Evolutionary conservation across 192 early-diverging fungal genomes (phyloP), one percentile per base, ranked within the genome.

Genomic region (Entrophospora sp.): DNA sequence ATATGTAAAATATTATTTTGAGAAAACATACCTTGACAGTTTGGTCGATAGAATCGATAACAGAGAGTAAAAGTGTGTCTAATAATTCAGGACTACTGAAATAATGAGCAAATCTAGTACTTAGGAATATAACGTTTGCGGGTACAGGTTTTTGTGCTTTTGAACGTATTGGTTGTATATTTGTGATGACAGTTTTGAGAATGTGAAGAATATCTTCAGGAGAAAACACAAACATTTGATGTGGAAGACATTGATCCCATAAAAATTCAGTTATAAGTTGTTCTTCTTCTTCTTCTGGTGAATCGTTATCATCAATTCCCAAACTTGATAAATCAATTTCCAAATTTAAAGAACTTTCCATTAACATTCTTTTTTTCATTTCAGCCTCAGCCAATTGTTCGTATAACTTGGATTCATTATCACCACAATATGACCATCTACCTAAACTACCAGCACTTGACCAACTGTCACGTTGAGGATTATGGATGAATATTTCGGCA

Each of bases 201-300:
- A 95, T 87, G 60, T 81, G 79, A 12, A 83, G 78, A 46, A 93
- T 75, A 6, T 84, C 84, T 30, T 83, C 78, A 58, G 79, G 80
- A 53, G 87, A 86, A 72, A 95, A 93, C n/a, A 96, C 94, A 78
- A 92, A 88, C 95, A 98, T 98, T 72, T 98, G 93, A 77, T 93
- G 89, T 13, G 85, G 85, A 68, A 83, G 75, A 73, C 92, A 91
- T 14, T 71, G 77, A 46, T 87, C 82, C 92, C 91, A 98, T 58
- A 87, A 80, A 73, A 90, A 93, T 38, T 77, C 67, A n/a, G 70
- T 43, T 55, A 32, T 43, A 4, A 71, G 72, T 30, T 79, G 72
- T 31, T 75, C 75, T 30, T 74, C 77, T 12, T 72, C 70, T 53
- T 73, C 34, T 35, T 60, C 72, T 70, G 67, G 67, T 67, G n/a